phyloP scores from a whole-genome alignment of 2,329 filamentous ascomycete species.

The Fusarium sp. region DNA sequence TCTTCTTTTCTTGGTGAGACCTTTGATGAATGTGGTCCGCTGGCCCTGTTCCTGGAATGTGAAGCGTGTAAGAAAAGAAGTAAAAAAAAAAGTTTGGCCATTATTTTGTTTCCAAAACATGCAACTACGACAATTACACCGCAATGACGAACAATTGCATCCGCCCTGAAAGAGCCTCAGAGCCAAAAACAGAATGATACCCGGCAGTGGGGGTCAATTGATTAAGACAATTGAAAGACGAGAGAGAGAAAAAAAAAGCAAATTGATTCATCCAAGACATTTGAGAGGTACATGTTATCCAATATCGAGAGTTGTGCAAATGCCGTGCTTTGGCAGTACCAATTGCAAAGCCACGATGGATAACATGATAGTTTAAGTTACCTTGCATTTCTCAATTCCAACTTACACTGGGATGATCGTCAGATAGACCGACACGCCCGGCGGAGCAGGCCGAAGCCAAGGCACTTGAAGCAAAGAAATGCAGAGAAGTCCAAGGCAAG shows the following conservation, averaged over 20 bases:
- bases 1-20: slow-evolving; percentile 30
- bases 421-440: slow-evolving; percentile 8
- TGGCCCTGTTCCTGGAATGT: slow-evolving; percentile 34
- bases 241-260: slow-evolving; percentile 13
- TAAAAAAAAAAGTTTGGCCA: slow-evolving; percentile 12
- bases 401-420: slow-evolving; percentile 13
- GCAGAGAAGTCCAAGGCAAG: slow-evolving; percentile 8
- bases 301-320: slow-evolving; percentile 38
- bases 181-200: slow-evolving; percentile 16
- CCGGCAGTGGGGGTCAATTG: slow-evolving; percentile 8
- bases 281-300: slow-evolving; percentile 2
- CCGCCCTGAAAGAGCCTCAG: slow-evolving; percentile 31
- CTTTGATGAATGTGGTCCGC: slow-evolving; percentile 25
- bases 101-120: slow-evolving; percentile 32
- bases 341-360: slow-evolving; percentile 33
- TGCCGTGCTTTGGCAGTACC: slow-evolving; percentile 22
- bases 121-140: slow-evolving; percentile 26
- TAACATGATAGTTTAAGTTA: slow-evolving; percentile 5
- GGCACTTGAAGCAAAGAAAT: slow-evolving; percentile 19
- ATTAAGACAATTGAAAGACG: slow-evolving; percentile 6
- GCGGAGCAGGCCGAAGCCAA: slow-evolving; percentile 32
- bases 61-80: neutral
- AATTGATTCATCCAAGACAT: slow-evolving; percentile 15
- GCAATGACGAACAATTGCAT: slow-evolving; percentile 27
- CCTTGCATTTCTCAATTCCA: slow-evolving; percentile 12